Percentiles rank a stretch among this genome's conserved stretches.
Conservation (phyloP, 768 basidiomycete species). For the Cytidiella melzeri region DNA sequence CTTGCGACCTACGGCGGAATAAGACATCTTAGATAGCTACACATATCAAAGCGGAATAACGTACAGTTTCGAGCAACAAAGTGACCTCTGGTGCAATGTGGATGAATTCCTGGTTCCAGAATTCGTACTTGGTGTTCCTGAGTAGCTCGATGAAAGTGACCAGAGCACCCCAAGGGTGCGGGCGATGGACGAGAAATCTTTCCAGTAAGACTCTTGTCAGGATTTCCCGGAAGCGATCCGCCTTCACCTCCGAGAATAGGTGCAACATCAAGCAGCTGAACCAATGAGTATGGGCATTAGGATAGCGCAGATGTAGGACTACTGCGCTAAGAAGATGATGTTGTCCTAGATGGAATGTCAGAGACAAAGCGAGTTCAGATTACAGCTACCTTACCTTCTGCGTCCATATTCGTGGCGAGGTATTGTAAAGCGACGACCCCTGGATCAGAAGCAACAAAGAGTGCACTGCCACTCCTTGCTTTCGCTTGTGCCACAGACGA, state of each 20-base stretch:
- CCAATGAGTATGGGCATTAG: constrained; percentile 98
- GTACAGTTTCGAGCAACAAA: constrained; percentile 75
- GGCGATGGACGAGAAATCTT: constrained; percentile 88
- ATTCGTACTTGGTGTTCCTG: constrained; percentile 84
- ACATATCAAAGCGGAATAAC: constrained; percentile 23
- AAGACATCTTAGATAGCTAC: constrained; percentile 8
- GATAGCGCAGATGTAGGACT: constrained; percentile 92
- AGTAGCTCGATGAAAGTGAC: constrained; percentile 93
- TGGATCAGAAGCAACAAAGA: constrained; percentile 78
- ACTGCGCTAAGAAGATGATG: constrained; percentile 92
- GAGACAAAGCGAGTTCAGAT: neutral
- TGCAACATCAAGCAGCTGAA: constrained; percentile 88
- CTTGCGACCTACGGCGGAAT: constrained; percentile 53
- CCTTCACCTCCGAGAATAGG: constrained; percentile 76
- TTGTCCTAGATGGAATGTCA: constrained; percentile 58
- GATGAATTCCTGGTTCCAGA: constrained; percentile 86
- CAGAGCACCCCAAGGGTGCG: constrained; percentile 94
- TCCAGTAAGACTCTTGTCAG: constrained; percentile 89
- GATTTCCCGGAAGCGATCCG: constrained; percentile 73
- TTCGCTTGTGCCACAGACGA: constrained; percentile 88
- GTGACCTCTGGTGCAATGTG: constrained; percentile 83
- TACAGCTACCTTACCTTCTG: constrained; percentile 63
- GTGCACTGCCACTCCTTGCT: constrained; percentile 71
- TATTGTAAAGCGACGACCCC: constrained; percentile 82
- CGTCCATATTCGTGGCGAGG: constrained; percentile 77